Evolutionary conservation across 805 yeast genomes (phyloP).

Genomic region (Myxozyma mucilagina): DNA sequence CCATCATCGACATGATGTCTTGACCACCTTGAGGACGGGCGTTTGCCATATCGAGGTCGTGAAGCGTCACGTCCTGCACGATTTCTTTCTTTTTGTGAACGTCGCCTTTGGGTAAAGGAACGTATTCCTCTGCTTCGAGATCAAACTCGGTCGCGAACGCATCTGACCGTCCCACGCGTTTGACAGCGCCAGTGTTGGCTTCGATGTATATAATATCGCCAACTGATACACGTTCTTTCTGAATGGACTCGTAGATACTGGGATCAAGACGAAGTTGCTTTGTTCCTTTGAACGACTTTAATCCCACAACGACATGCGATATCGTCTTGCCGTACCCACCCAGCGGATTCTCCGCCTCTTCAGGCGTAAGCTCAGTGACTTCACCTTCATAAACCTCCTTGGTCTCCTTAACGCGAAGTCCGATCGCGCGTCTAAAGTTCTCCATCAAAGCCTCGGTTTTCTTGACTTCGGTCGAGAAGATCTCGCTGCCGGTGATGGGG

Average conservation of each 20-base stretch:
- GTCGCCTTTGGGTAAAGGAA: constrained; percentile 97
- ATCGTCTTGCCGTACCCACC: constrained; percentile 98
- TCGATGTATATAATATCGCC: constrained; percentile 98
- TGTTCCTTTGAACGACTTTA: constrained; percentile 92
- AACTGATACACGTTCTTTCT: constrained; percentile 88
- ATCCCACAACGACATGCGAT: constrained; percentile 88
- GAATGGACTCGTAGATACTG: constrained; percentile 92
- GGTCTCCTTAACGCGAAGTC: constrained; percentile 92
- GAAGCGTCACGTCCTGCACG: constrained; percentile 94
- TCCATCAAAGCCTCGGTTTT: constrained; percentile 97
- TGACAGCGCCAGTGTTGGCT: constrained; percentile 95
- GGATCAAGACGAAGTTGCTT: constrained; percentile 98
- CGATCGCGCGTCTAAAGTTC: constrained; percentile 93
- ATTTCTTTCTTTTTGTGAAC: constrained; percentile 97
- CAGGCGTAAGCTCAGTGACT: constrained; percentile 95
- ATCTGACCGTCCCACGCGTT: constrained; percentile 96
- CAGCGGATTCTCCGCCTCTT: constrained; percentile 87
- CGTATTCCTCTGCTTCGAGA: constrained; percentile 97
- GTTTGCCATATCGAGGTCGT: constrained; percentile 94
- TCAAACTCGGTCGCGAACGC: constrained; percentile 98
- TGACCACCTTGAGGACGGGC: constrained; percentile 97
- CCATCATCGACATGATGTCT: constrained; percentile 93
- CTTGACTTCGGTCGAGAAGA: constrained; percentile 93
- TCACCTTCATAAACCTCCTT: constrained; percentile 98
- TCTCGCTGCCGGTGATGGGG: constrained; percentile 93